A percentile compares a stretch with the other conserved stretches of the same genome.
These are phyloP conservation scores for Leishmania aethiopica DNA, from an alignment of 208 protist species.

Conservation along the genomic window DNA sequence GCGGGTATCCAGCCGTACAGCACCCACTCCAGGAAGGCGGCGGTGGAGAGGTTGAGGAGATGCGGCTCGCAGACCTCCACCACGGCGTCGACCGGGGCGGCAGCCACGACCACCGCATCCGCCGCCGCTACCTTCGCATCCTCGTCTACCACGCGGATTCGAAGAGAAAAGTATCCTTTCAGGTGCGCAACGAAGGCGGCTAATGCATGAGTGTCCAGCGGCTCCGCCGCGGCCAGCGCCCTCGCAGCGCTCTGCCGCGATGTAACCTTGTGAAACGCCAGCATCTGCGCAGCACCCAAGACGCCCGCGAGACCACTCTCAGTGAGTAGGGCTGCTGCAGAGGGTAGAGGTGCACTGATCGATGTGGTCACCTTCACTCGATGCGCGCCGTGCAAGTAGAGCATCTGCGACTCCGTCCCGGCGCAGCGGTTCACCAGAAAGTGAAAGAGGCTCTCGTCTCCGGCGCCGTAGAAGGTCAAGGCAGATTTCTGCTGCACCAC, in stretches of 20 bases:
- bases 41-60: conserved; percentile 59
- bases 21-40: conserved; percentile 66
- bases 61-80: conserved; percentile 39
- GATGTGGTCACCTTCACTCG: conserved; percentile 24
- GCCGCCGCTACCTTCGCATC: neutral
- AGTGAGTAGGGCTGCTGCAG: neutral
- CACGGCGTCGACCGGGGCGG: neutral
- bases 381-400: conserved; percentile 33
- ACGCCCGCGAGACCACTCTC: neutral
- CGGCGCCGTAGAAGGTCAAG: conserved; percentile 24
- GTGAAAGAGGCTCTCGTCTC: conserved; percentile 30
- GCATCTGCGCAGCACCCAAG: conserved; percentile 15
- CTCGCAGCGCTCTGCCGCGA: conserved; percentile 17
- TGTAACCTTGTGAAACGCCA: conserved; percentile 12
- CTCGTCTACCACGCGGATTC: conserved; percentile 1
- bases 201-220: neutral
- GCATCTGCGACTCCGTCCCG: conserved; percentile 19
- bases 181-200: conserved; percentile 9
- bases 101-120: neutral
- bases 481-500: conserved; percentile 31
- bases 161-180: conserved; percentile 24
- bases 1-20: conserved; percentile 39
- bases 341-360: neutral
- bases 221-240: neutral
- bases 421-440: conserved; percentile 32